phyloP scores from a whole-genome alignment of 257 asterid genomes.

The Plantago ovata region DNA sequence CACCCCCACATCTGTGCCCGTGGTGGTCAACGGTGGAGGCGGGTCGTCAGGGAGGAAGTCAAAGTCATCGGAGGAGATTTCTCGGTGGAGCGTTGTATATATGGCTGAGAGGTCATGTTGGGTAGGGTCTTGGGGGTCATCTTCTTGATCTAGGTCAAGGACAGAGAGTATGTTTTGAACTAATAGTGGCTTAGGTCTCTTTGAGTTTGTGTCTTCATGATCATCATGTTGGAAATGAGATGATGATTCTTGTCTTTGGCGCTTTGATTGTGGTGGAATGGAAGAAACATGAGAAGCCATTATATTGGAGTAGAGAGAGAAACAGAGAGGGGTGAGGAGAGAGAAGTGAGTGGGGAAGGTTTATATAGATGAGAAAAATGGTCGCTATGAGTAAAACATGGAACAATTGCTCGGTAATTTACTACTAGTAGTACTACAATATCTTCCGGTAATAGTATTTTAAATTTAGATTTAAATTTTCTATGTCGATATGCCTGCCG shows the following conservation, averaged over 20 bases:
- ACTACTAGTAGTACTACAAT: not conserved
- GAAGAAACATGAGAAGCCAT: not conserved
- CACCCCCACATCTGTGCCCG: conserved; percentile 33
- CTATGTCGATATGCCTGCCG: no score
- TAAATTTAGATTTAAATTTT: no score
- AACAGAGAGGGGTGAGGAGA: conserved; percentile 40
- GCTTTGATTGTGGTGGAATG: conserved; percentile 54
- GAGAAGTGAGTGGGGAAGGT: conserved; percentile 50
- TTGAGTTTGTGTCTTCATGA: conserved; percentile 16
- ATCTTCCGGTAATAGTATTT: no score
- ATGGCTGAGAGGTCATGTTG: conserved; percentile 52
- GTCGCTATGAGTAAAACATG: conserved; percentile 40
- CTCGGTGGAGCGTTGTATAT: conserved; percentile 60
- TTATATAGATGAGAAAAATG: conserved; percentile 40
- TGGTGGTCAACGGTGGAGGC: conserved; percentile 11
- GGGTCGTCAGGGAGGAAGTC: conserved; percentile 8
- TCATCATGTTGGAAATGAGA: conserved; percentile 2
- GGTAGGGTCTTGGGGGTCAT: conserved; percentile 28
- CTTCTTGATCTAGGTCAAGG: conserved; percentile 46
- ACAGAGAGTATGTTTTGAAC: conserved; percentile 42
- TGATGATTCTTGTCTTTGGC: conserved; percentile 48
- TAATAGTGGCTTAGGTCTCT: conserved; percentile 50
- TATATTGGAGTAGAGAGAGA: not conserved
- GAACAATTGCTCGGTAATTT: conserved; percentile 14
- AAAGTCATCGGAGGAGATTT: conserved; percentile 36